Base-by-base conservation (phyloP, 257 asterid genomes). In the Nicotiana otophora region DNA sequence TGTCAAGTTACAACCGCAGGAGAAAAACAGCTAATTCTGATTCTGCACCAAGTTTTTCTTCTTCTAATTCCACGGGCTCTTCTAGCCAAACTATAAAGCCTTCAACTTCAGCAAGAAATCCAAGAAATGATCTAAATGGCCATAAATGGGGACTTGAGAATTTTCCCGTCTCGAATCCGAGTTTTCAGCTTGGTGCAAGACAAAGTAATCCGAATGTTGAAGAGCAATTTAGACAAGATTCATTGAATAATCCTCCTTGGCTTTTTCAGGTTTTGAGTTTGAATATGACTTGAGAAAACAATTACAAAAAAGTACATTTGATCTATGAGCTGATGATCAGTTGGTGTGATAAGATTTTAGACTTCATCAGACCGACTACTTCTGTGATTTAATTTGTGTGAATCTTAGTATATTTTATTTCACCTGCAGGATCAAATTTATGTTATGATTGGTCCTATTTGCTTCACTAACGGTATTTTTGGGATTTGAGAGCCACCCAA, bases 191-290 rank as follows among this genome's bases (percentile, higher is more conserved):
- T 51, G 80, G 80, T 80, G 82, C 82, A 9, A 72, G 84, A 66
- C 67, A 68, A 58, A 82, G 55, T 14, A 62, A 82, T 80, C 83
- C 85, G 17, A 83, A 82, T 2, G 82, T 82, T 66, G 88, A 89
- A 57, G 89, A 86, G 53, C 86, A 83, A 23, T 39, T 82, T 81
- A 88, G 83, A 66, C 95, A 91, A 79, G 95, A 89, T 82, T 89
- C 91, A 77, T 83, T 88, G 78, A 89, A 64, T 46, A 84, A 90
- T 84, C 91, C 97, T 10, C 97, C 97, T 51, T 92, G 99, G 97
- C 86, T 90, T 83, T 92, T 94, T 62, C 97, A 91, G 83, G 97
- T 91, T 63, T 89, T 91, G 63, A 92, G 93, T 87, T 86, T 94
- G 34, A 91, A 92, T 42, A 89, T 91, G 85, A 92, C 93, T 46